Base-by-base conservation (phyloP, 345 rosid species). In the Adansonia digitata region DNA sequence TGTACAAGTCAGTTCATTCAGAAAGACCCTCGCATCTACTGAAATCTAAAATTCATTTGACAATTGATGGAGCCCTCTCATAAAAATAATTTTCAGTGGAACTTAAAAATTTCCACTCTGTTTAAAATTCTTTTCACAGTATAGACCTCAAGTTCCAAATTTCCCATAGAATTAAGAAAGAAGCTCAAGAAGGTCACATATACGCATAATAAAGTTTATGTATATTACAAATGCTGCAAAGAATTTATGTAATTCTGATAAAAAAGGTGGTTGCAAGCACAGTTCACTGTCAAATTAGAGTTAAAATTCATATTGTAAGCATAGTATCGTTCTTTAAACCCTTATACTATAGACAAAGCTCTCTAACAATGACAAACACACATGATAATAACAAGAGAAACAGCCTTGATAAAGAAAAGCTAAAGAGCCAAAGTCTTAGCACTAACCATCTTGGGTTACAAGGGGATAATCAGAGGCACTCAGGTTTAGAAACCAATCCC, bases 401-500 rank as follows among this genome's bases (percentile, higher is more conserved):
- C 49, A 43, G 69, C 68, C 7, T 12, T 34, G 24, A 71, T 27
- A 74, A 74, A 15, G n/a, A 45, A 24, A 45, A 48, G 55, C 31
- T 3, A 22, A 55, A 55, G 43, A 43, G 48, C 53, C 22, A 72
- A 77, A 69, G 59, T 53, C 55, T 68, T 9, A 24, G 39, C 51
- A 88, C 97, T 84, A 79, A 94, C 98, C 98, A 75, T 94, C 98
- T 88, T 89, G 97, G 37, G 96, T 92, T 60, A 94, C 85, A 63
- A 94, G 97, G 77, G 98, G 98, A 85, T 94, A 94, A 72, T 94
- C 98, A 0, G 97, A 92, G 67, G 98, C 97, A 12, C 97, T 94
- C 77, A 94, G 96, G 78, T 94, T 94, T 59, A 94, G 83, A 83
- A 94, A 94, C 98, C 97, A 94, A 81, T 94, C 97, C 98, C 97